Evolutionary conservation across 495 filamentous ascomycete species (phyloP).

Genomic region (Penicillium manginii): DNA sequence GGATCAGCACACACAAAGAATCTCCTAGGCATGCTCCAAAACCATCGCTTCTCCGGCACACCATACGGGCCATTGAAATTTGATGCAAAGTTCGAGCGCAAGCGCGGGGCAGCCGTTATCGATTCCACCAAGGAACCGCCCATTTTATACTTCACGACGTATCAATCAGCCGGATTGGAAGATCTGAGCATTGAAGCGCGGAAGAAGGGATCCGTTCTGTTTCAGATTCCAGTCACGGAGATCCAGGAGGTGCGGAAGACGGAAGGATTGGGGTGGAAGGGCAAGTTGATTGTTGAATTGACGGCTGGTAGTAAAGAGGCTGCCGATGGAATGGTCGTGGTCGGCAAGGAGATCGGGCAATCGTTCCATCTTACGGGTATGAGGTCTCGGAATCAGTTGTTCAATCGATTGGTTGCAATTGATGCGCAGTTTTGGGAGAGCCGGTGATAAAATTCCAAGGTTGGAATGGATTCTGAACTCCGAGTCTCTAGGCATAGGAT

Average conservation of each 20-base stretch:
- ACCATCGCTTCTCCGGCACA: conserved; percentile 38
- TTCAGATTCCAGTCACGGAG: conserved; percentile 58
- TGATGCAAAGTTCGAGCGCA: conserved; percentile 69
- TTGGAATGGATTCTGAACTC: too few species aligned
- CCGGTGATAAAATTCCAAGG: conserved; percentile 52
- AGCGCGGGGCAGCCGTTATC: conserved; percentile 73
- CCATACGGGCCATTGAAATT: conserved; percentile 74
- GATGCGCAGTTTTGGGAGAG: conserved; percentile 88
- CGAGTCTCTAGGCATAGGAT: too few species aligned
- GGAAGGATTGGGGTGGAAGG: conserved; percentile 88
- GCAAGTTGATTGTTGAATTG: conserved; percentile 84
- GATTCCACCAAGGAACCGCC: conserved; percentile 56
- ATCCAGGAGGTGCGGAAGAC: conserved; percentile 77
- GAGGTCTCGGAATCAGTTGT: conserved; percentile 76
- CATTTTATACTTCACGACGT: conserved; percentile 52
- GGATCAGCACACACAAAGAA: conserved; percentile 71
- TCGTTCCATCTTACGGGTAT: conserved; percentile 70
- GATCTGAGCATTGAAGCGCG: conserved; percentile 47
- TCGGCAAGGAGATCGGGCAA: conserved; percentile 53
- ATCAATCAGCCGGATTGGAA: conserved; percentile 37
- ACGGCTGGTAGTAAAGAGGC: conserved; percentile 71
- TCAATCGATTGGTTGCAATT: conserved; percentile 82
- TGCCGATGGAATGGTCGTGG: conserved; percentile 75
- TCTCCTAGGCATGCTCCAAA: conserved; percentile 69
- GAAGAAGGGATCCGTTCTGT: conserved; percentile 41